These are phyloP conservation scores for Puccinia coronata DNA, from an alignment of 1,284 basidiomycete species.

Conservation along the genomic window DNA sequence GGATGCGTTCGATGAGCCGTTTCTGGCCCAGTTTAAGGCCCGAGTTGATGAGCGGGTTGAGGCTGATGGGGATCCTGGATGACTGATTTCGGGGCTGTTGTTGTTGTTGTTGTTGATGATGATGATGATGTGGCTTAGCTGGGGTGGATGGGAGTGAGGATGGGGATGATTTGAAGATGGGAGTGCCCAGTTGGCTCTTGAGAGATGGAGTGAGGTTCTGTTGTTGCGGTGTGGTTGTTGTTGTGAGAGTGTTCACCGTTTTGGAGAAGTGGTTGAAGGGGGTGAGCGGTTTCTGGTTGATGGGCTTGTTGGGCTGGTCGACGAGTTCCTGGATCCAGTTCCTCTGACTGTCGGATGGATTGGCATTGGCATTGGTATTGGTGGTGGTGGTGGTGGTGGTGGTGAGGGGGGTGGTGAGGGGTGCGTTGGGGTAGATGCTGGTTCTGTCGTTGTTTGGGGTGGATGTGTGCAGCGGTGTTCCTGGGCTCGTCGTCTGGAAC, in stretches of 20 bases:
- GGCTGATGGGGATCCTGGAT: slow-evolving; percentile 10
- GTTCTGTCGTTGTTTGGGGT: background rate
- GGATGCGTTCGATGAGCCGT: slow-evolving; percentile 24
- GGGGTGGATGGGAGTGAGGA: background rate
- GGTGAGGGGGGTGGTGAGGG: background rate
- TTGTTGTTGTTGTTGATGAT: background rate
- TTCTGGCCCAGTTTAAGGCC: slow-evolving; percentile 26
- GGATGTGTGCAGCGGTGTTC: background rate
- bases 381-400: background rate
- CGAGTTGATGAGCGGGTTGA: slow-evolving; percentile 19
- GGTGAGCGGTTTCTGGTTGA: background rate
- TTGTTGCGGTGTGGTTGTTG: background rate
- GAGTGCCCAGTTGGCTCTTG: background rate
- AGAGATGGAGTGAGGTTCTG: background rate
- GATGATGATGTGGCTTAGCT: background rate
- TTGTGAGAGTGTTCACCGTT: background rate
- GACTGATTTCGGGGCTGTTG: background rate
- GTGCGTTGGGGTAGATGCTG: background rate
- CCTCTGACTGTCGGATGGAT: background rate
- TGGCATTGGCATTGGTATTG: background rate
- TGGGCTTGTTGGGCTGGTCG: background rate
- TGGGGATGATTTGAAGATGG: background rate
- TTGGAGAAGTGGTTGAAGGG: slow-evolving; percentile 8
- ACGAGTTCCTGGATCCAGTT: background rate
- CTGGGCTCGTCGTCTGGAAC: background rate